Conservation (phyloP, 2,329 filamentous ascomycete species). For the Claviceps maximensis region DNA sequence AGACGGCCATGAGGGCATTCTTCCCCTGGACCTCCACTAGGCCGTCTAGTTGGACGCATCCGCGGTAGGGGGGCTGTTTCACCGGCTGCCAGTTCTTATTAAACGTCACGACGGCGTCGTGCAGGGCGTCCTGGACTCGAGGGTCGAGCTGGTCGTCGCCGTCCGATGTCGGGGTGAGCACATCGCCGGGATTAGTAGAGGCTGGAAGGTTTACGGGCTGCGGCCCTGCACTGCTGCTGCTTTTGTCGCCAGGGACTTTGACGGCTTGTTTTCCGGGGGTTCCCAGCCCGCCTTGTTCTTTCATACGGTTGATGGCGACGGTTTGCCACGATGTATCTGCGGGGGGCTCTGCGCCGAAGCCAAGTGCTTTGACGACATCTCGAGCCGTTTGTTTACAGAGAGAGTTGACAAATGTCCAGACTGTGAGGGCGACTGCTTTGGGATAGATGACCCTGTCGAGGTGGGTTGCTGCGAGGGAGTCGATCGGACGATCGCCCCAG, state of each 20-base stretch:
- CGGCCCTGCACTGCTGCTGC: constrained; percentile 13
- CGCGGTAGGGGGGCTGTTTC: constrained; percentile 31
- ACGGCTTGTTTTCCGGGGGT: constrained; percentile 13
- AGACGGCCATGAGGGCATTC: constrained; percentile 33
- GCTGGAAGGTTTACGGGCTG: constrained; percentile 12
- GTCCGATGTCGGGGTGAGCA: constrained; percentile 15
- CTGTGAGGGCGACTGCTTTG: constrained; percentile 33
- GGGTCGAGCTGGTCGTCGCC: constrained; percentile 20
- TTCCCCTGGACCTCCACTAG: constrained; percentile 38
- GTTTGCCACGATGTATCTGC: constrained; percentile 20
- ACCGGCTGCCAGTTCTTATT: constrained; percentile 33
- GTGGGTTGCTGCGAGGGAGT: constrained; percentile 30
- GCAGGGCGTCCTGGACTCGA: constrained; percentile 19
- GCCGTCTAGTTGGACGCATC: constrained; percentile 39
- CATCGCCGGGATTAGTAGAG: constrained; percentile 13
- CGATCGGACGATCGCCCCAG: constrained; percentile 34
- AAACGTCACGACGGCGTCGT: constrained; percentile 23
- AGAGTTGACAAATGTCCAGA: constrained; percentile 38
- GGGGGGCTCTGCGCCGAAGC: constrained; percentile 20
- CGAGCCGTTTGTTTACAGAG: constrained; percentile 31
- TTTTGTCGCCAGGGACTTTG: constrained; percentile 11
- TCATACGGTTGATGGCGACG: constrained; percentile 17
- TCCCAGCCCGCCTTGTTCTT: constrained; percentile 12
- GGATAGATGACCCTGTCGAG: constrained; percentile 41
- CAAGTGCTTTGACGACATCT: constrained; percentile 31